Evolutionary conservation across 2,329 filamentous ascomycete species (phyloP), one percentile per base, ranked within the genome.

Genomic region (Fusarium azukiicola): DNA sequence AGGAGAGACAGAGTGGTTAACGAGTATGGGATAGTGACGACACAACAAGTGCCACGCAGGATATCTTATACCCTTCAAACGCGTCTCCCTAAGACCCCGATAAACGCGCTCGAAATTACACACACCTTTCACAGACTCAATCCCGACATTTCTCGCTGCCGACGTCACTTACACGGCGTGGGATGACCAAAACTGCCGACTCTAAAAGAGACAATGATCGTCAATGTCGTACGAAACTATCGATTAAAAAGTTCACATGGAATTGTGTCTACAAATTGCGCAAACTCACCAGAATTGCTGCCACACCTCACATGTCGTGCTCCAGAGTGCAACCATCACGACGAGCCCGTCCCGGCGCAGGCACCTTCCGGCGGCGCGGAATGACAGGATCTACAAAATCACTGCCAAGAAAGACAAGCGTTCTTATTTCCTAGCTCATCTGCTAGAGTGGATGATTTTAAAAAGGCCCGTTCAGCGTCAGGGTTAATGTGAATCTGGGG

Each of bases 331-430:
- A 71, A 64, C 68, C 56, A 54, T 50, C 27, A 64, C 38, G 40
- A 27, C 49, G 72, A 74, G 71, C 54, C 38, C 14, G 69, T 72
- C 17, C 54, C 32, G 67, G 47, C 67, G 27, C 54, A 58, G 42
- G 17, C 17, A 9, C 58, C 47, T 61, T 40, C 72, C 63, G 72
- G 56, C 21, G 47, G 36, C 19, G 46, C 49, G 42, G 16, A 58
- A 68, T 44, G 47, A 58, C 61, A 56, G 17, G 76, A 80, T 80
- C 79, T 75, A 14, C 79, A 67, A n/a, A 49, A 49, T 11, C 9
- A 67, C 46, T 81, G 71, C 79, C 73, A 75, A 77, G 78, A 81
- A 74, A 36, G 77, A 75, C 40, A 79, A 66, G 54, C 61, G 67
- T 32, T 46, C 12, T 50, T 23, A n/a, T 16, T 71, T 38, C 23